Base-by-base conservation (phyloP, 1,139 yeast genomes). In the Blastobotrys indianensis region DNA sequence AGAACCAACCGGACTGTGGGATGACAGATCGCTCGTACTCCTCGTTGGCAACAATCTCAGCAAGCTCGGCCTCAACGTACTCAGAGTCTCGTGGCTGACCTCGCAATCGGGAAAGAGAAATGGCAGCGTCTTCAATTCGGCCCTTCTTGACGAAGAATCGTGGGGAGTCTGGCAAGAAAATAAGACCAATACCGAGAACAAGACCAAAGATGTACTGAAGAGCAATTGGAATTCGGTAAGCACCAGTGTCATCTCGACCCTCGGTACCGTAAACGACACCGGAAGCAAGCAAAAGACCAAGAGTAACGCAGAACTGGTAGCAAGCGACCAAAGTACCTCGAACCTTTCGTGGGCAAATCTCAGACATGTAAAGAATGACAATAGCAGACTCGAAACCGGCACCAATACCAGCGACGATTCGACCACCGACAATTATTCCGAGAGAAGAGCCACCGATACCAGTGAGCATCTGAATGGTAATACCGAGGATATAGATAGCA, bases 291-390 rank as follows among this genome's bases (percentile, higher is more conserved):
- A 57, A 47, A 30, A 81, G 78, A 51, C 86, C 85, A 47, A 79
- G 64, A 12, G 85, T 46, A 32, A 46, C 39, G 35, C 46, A 42
- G 37, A 50, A 41, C 42, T 44, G 48, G 31, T 43, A 46, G 20
- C 50, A 50, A 34, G 46, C 46, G 11, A 47, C 47, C 75, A 59
- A 77, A 70, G 54, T 73, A 53, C 60, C 87, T 80, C 73, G 81
- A 71, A 59, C 73, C 66, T 54, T 70, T 65, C 53, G 69, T 41
- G 87, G 82, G 20, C 82, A 73, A 47, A 80, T 72, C 58, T 83
- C 90, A 15, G 83, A 71, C 46, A 82, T 75, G 62, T 82, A 82
- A 41, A 79, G 79, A 9, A 86, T 82, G 33, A 82, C 73, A 42
- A 78, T 72, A 36, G 83, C 74, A 2, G 85, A 77, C 58, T 81